Percentiles rank a stretch among this genome's conserved stretches.
Conservation (phyloP, 163 green algal genomes). For the Coccomyxa subellipsoidea region DNA sequence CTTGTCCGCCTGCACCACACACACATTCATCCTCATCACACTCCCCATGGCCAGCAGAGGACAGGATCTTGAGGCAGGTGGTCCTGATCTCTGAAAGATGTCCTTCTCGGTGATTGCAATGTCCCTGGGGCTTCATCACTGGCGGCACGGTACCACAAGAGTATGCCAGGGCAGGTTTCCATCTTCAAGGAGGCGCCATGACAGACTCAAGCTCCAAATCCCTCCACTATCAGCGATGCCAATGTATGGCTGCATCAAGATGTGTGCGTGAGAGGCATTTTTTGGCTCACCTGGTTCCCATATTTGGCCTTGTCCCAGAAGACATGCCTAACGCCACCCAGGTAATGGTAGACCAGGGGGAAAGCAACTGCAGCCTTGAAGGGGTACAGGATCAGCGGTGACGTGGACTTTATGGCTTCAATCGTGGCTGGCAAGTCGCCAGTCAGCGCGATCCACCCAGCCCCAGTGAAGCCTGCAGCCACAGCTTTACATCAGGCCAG, state of each 20-base stretch:
- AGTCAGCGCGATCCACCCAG: constrained; percentile 66
- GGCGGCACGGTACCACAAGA: too few relatives aligned
- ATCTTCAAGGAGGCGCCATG: too few relatives aligned
- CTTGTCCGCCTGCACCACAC: constrained; percentile 60
- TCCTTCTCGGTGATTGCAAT: too few relatives aligned
- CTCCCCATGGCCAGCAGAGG: not conserved
- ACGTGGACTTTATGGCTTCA: constrained; percentile 46
- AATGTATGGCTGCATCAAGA: too few relatives aligned
- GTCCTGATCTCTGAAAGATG: too few relatives aligned
- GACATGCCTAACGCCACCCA: constrained; percentile 82
- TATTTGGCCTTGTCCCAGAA: constrained; percentile 83
- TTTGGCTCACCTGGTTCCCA: constrained; percentile 35
- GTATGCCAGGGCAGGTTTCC: too few relatives aligned
- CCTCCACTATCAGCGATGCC: too few relatives aligned
- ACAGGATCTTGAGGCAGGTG: not conserved
- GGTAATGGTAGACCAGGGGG: constrained; percentile 86
- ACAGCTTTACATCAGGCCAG: not conserved
- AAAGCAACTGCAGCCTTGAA: constrained; percentile 75
- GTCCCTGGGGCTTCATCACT: too few relatives aligned
- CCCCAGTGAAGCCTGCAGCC: constrained; percentile 53
- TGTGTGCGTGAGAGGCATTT: too few relatives aligned
- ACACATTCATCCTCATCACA: constrained; percentile 15
- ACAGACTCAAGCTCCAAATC: too few relatives aligned
- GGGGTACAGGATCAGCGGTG: constrained; percentile 70
- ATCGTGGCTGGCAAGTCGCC: constrained; percentile 67